phyloP scores from a whole-genome alignment of 306 rosid genomes.

The Vigna reflexopilosa region DNA sequence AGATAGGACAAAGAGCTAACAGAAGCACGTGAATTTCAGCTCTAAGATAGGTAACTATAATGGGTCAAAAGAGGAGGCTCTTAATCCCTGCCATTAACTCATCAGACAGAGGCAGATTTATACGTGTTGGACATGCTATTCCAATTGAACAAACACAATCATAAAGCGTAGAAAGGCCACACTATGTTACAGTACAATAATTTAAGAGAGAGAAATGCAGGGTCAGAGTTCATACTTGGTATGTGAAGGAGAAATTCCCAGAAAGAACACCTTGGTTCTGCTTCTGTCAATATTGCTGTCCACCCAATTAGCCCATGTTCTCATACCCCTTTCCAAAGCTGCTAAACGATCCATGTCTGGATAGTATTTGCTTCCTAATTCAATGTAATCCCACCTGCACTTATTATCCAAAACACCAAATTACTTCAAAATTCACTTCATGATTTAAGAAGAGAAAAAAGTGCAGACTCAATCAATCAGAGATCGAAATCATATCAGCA shows the following conservation, averaged over 20 bases:
- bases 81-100: constrained; percentile 8
- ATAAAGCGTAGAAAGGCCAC: constrained; percentile 44
- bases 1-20: neutral
- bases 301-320: constrained; percentile 96
- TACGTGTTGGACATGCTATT: constrained; percentile 45
- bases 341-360: constrained; percentile 85
- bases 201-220: constrained; percentile 50
- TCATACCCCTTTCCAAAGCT: constrained; percentile 84
- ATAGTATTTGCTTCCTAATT: constrained; percentile 74
- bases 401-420: constrained; percentile 32
- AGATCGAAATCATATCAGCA: neutral
- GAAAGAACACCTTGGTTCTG: constrained; percentile 79
- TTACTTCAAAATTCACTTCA: neutral
- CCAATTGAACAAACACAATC: constrained; percentile 35
- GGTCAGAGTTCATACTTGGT: constrained; percentile 63
- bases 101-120: constrained; percentile 18
- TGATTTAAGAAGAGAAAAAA: neutral
- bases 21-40: neutral
- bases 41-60: neutral
- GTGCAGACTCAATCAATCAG: neutral
- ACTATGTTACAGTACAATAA: constrained; percentile 43
- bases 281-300: constrained; percentile 68
- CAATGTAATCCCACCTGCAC: constrained; percentile 96
- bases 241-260: constrained; percentile 88
- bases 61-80: constrained; percentile 5